Base-by-base conservation (phyloP, 2,329 filamentous ascomycete genomes). In the Amphichorda felina region DNA sequence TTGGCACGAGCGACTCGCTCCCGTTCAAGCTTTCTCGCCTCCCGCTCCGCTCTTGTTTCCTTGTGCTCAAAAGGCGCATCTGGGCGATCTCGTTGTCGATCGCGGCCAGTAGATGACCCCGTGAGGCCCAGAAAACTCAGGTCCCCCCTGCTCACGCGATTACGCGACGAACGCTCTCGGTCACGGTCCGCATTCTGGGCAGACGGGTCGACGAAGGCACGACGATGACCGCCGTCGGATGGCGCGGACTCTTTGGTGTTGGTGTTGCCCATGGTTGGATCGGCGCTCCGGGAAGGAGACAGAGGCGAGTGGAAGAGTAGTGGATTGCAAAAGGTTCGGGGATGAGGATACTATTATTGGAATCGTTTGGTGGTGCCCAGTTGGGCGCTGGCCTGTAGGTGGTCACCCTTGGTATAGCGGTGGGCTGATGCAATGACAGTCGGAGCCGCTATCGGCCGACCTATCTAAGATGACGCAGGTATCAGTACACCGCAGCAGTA, bases 1-100 rank as follows among this genome's bases (percentile, higher is more conserved):
- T 86, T 86, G 30, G 81, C 60, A 39, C 91, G 71, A 26, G 74
- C 69, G 13, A 72, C 64, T 31, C 85, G 77, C 56, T 96, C 89
- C 50, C 78, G 82, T 55, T 95, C 89, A 37, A 86, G 62, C 42
- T 80, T 82, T 42, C 89, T 73, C 15, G 86, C 86, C 55, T 98
- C 91, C 29, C 86, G 75, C 60, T 96, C 91, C 47, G 89, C 84
- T 52, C 81, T 88, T 7, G 87, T 95, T 61, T 96, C 89, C 39
- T 85, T 75, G 39, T 86, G 79, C 43, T 74, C 69, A 38, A 70
- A 69, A 0, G 68, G 66, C 5, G 47, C 60, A 49, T 69, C 50
- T 37, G 51, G 43, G 45, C 59, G 43, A 43, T 53, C 43, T 46
- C 61, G 45, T 50, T 61, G 46, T 14, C 56, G 53, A 3, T 52